Conservation (phyloP, 495 filamentous ascomycete species). For the Hyaloscypha hepaticicola region DNA sequence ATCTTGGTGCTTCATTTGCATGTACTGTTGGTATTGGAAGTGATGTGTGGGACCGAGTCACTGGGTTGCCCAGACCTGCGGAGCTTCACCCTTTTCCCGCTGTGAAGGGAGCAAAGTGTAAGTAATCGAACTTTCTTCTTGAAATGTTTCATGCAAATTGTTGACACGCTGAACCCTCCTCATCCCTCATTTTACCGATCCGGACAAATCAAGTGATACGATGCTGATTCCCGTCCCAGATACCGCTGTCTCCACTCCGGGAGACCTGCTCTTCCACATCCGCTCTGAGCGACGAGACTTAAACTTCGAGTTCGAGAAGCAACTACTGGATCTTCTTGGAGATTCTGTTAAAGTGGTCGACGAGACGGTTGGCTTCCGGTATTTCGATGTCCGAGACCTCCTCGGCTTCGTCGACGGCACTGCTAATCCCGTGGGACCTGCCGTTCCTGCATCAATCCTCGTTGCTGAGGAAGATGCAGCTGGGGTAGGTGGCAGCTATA, state of each 20-base stretch:
- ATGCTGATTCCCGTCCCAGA: conserved; percentile 13
- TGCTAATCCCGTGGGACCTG: conserved; percentile 54
- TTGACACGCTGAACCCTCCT: too few relatives aligned
- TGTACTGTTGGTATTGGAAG: conserved; percentile 57
- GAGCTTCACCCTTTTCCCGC: conserved; percentile 53
- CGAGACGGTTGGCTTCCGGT: conserved; percentile 56
- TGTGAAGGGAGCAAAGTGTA: conserved; percentile 38
- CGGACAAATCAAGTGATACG: too few relatives aligned
- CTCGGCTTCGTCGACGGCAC: conserved; percentile 61
- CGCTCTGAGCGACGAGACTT: conserved; percentile 56
- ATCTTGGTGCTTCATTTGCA: conserved; percentile 46
- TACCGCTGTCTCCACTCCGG: conserved; percentile 51
- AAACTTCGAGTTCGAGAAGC: conserved; percentile 57
- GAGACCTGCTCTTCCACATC: conserved; percentile 58
- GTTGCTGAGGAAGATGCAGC: conserved; percentile 44
- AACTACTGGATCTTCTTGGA: conserved; percentile 50
- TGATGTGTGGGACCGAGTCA: conserved; percentile 48
- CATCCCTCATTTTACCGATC: too few relatives aligned
- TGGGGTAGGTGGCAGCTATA: conserved; percentile 50
- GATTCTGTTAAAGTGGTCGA: conserved; percentile 47
- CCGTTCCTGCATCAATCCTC: conserved; percentile 44
- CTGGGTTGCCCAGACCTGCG: conserved; percentile 42
- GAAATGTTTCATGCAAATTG: too few relatives aligned
- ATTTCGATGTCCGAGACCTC: conserved; percentile 59
- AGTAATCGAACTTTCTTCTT: background rate